These are phyloP conservation scores for Zelopaecilomyces penicillatus DNA, from an alignment of 2,329 filamentous ascomycete species.

Conservation along the genomic window DNA sequence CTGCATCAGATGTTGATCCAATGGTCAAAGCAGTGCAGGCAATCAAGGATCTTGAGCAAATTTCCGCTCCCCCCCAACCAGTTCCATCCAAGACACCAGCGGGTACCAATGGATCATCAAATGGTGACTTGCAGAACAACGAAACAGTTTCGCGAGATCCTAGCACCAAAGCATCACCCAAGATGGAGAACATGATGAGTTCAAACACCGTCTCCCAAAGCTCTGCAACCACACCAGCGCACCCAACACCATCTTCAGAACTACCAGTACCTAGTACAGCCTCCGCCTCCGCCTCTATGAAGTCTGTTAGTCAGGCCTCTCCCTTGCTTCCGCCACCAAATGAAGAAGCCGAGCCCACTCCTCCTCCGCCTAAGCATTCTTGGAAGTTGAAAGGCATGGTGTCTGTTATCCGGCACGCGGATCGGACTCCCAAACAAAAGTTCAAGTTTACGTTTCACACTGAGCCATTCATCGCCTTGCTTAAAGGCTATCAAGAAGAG, in stretches of 20 bases:
- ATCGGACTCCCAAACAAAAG: conserved; percentile 96
- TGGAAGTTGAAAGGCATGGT: conserved; percentile 99
- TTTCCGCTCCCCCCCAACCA: conserved; percentile 11
- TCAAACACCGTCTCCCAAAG: conserved; percentile 25
- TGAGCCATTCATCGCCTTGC: conserved; percentile 85
- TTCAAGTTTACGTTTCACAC: conserved; percentile 99
- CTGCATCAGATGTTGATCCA: conserved; percentile 36
- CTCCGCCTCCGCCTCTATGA: conserved; percentile 30
- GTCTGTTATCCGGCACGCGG: conserved; percentile 90
- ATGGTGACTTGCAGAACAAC: conserved; percentile 17
- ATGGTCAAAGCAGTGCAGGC: conserved; percentile 24
- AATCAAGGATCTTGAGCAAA: conserved; percentile 33
- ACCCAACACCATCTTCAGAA: conserved; percentile 25
- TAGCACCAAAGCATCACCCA: conserved; percentile 23
- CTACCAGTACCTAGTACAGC: conserved; percentile 16
- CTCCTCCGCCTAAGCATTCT: conserved; percentile 74
- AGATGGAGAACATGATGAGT: conserved; percentile 21
- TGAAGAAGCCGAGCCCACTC: conserved; percentile 28
- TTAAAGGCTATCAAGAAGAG: conserved; percentile 94
- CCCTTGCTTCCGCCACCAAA: conserved; percentile 9
- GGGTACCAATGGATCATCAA: conserved; percentile 11
- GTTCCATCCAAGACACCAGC: conserved; percentile 20
- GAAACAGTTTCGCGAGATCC: conserved; percentile 15
- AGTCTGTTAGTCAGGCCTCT: conserved; percentile 22
- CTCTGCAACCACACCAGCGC: conserved; percentile 25